phyloP scores from a whole-genome alignment of 192 early-diverging fungal species.

The Podila epigama region DNA sequence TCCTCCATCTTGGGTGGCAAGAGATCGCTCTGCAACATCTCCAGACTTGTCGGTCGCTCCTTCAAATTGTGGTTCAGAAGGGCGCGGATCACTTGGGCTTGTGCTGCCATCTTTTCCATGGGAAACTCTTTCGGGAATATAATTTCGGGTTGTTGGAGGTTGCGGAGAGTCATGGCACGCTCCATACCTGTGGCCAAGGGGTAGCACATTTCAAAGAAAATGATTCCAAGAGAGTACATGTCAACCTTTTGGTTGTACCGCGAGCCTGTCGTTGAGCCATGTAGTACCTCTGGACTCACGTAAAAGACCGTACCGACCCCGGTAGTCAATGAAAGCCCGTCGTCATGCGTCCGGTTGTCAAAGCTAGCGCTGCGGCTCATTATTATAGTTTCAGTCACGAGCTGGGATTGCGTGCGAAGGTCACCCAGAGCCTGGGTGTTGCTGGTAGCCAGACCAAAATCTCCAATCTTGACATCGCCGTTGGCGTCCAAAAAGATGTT shows the following conservation, averaged over 20 bases:
- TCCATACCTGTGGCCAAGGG: conserved; percentile 81
- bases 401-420: conserved; percentile 25
- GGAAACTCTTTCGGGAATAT: conserved; percentile 78
- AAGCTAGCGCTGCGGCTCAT: conserved; percentile 45
- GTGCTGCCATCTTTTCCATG: conserved; percentile 65
- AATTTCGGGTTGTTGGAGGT: conserved; percentile 72
- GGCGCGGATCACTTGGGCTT: conserved; percentile 73
- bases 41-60: conserved; percentile 78
- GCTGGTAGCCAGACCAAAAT: conserved; percentile 78
- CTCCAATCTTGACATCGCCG: conserved; percentile 70
- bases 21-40: conserved; percentile 81
- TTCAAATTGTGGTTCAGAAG: conserved; percentile 81
- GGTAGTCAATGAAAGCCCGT: conserved; percentile 72
- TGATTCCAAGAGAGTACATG: conserved; percentile 83
- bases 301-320: conserved; percentile 95
- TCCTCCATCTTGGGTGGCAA: conserved; percentile 88
- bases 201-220: conserved; percentile 84
- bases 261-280: conserved; percentile 48
- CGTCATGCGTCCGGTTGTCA: conserved; percentile 40
- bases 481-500: conserved; percentile 80
- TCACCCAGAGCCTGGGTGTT: conserved; percentile 49
- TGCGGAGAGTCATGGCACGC: conserved; percentile 70
- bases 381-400: conserved; percentile 33
- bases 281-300: conserved; percentile 67
- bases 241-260: conserved; percentile 85